Conservation (phyloP, 2,329 filamentous ascomycete genomes). For the Byssothecium circinans region DNA sequence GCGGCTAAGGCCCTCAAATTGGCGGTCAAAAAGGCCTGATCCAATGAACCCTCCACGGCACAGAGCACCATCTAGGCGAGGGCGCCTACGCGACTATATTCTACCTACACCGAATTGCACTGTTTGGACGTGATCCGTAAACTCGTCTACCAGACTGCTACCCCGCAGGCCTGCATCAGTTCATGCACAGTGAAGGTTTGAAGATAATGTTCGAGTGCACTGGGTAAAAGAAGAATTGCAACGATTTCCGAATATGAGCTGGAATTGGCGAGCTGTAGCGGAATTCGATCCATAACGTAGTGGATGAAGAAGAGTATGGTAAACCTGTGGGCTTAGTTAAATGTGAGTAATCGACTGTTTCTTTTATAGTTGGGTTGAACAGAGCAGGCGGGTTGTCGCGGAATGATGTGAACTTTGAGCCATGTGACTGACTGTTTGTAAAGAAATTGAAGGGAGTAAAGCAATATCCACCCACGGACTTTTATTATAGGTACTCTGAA, state of each 20-base stretch:
- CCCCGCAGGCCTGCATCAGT: not conserved
- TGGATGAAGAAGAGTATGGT: conserved; percentile 3
- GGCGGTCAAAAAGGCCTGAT: too few relatives aligned
- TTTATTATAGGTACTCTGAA: conserved; percentile 3
- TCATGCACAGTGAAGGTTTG: not conserved
- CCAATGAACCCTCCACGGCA: too few relatives aligned
- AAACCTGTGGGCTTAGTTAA: not conserved
- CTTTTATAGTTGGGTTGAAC: too few relatives aligned
- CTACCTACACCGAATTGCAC: conserved; percentile 3
- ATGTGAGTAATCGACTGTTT: too few relatives aligned
- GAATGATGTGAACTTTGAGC: too few relatives aligned
- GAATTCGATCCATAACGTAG: conserved; percentile 1
- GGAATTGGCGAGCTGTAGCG: conserved; percentile 1
- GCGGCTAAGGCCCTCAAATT: too few relatives aligned
- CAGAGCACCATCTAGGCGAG: not conserved
- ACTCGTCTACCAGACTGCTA: conserved; percentile 4
- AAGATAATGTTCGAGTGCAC: conserved; percentile 3
- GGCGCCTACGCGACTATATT: conserved; percentile 4
- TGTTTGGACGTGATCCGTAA: conserved; percentile 4
- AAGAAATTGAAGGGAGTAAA: too few relatives aligned
- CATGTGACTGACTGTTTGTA: too few relatives aligned
- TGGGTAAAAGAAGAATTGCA: conserved; percentile 4
- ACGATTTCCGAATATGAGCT: conserved; percentile 4
- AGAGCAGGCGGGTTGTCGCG: too few relatives aligned
- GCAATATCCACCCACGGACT: not conserved